Evolutionary conservation across 306 rosid species (phyloP).

Genomic region (Quercus mongolica): DNA sequence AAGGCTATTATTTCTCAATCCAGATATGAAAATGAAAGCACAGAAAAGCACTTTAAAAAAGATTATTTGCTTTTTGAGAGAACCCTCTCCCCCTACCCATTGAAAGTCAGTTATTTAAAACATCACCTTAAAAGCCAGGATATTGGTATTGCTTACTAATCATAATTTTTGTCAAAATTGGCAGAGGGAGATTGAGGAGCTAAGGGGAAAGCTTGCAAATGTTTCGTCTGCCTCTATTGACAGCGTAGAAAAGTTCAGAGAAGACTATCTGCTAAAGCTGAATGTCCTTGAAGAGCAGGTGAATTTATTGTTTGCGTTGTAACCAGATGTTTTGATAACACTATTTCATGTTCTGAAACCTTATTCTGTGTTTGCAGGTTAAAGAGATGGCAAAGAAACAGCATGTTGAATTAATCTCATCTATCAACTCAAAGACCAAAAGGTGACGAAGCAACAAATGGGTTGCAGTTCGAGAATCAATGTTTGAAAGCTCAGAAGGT

Average conservation of each 20-base stretch:
- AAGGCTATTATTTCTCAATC: too few relatives aligned
- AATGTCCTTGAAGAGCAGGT: conserved; percentile 82
- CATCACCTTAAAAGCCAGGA: too few relatives aligned
- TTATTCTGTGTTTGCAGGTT: conserved; percentile 41
- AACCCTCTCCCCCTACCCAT: too few relatives aligned
- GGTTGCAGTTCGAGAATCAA: conserved; percentile 63
- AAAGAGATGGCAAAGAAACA: conserved; percentile 66
- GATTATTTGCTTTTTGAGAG: too few relatives aligned
- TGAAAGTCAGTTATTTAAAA: too few relatives aligned
- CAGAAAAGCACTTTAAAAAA: too few relatives aligned
- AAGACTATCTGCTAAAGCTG: conserved; percentile 78
- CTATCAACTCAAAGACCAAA: conserved; percentile 62
- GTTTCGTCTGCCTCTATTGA: conserved; percentile 36
- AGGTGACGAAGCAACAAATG: conserved; percentile 55
- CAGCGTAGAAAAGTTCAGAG: conserved; percentile 63
- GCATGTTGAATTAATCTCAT: conserved; percentile 68
- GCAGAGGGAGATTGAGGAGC: conserved; percentile 71
- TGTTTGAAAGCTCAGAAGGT: conserved; percentile 91
- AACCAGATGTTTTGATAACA: background rate
- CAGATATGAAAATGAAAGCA: too few relatives aligned
- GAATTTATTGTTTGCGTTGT: background rate
- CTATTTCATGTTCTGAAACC: background rate
- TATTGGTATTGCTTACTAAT: conserved; percentile 16
- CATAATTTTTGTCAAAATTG: conserved; percentile 12
- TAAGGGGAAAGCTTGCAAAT: conserved; percentile 42